Percentiles rank a stretch among this genome's conserved stretches.
Evolutionary conservation across 176 grass and related monocot species (phyloP).

Genomic region (Ananas comosus): DNA sequence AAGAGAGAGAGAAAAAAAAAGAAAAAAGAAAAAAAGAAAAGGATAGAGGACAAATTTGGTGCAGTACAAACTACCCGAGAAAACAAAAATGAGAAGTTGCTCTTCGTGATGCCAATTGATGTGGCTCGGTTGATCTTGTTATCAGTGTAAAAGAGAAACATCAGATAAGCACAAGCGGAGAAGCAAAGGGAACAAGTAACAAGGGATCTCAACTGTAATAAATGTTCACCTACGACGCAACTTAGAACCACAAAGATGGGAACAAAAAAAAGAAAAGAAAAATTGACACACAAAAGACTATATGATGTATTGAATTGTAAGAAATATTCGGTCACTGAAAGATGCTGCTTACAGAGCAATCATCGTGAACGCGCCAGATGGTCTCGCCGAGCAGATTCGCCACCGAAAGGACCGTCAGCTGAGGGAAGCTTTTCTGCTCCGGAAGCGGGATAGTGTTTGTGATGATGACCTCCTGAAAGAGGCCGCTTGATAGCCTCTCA

Average conservation of each 20-base stretch:
- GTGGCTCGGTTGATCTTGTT: no score
- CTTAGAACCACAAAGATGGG: not conserved
- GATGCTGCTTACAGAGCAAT: constrained; percentile 73
- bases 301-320: not conserved
- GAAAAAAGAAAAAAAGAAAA: no score
- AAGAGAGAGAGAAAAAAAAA: no score
- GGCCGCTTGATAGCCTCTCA: constrained; percentile 61
- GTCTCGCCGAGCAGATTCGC: constrained; percentile 72
- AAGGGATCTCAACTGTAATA: no score
- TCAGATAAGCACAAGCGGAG: no score
- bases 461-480: constrained; percentile 87
- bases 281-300: not conserved
- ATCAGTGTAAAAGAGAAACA: no score
- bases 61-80: no score
- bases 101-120: no score
- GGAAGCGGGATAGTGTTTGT: constrained; percentile 59
- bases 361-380: constrained; percentile 76
- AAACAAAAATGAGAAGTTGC: no score
- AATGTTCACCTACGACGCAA: no score
- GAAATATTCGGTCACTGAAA: constrained; percentile 33
- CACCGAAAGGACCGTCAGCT: constrained; percentile 68
- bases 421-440: constrained; percentile 45
- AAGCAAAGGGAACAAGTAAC: no score
- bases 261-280: not conserved
- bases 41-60: no score